phyloP scores from a whole-genome alignment of 2,329 filamentous ascomycete genomes.

The Calonectria hongkongensis region DNA sequence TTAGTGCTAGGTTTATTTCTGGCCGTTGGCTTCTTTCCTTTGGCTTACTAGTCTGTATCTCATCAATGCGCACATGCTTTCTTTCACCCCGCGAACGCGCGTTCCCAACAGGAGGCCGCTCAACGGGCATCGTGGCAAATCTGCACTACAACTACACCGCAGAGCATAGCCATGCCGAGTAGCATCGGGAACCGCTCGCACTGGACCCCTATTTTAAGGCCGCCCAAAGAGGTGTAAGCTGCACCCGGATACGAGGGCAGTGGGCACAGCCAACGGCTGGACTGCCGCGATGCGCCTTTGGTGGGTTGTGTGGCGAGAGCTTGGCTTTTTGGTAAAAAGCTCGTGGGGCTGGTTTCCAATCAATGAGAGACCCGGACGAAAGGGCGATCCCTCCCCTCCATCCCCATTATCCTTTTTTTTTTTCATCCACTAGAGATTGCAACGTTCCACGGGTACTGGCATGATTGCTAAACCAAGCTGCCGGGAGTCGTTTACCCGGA shows the following conservation, averaged over 20 bases:
- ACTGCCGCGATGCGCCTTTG: constrained; percentile 42
- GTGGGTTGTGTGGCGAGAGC: constrained; percentile 15
- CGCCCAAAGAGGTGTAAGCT: not conserved
- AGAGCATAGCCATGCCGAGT: constrained; percentile 27
- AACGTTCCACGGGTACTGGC: constrained; percentile 41
- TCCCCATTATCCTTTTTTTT: not conserved
- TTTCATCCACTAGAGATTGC: constrained; percentile 19
- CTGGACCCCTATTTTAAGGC: constrained; percentile 41
- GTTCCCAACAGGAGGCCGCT: constrained; percentile 13
- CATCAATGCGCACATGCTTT: constrained; percentile 12
- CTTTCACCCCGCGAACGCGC: constrained; percentile 2
- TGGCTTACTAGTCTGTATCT: not conserved
- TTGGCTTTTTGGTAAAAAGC: not conserved
- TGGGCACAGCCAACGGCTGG: constrained; percentile 25
- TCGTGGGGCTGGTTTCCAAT: constrained; percentile 21
- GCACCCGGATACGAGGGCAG: constrained; percentile 36
- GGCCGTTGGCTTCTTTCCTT: not conserved
- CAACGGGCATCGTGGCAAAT: constrained; percentile 35
- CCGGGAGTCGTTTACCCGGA: constrained; percentile 44
- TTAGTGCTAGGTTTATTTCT: constrained; percentile 9
- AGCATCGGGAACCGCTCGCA: constrained; percentile 30
- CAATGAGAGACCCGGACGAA: constrained; percentile 24
- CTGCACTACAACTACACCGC: constrained; percentile 26
- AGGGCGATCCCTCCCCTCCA: not conserved
- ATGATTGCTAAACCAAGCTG: constrained; percentile 20